Evolutionary conservation across 176 grass and related monocot species (phyloP).

Genomic region (maize (Zea mays)): DNA sequence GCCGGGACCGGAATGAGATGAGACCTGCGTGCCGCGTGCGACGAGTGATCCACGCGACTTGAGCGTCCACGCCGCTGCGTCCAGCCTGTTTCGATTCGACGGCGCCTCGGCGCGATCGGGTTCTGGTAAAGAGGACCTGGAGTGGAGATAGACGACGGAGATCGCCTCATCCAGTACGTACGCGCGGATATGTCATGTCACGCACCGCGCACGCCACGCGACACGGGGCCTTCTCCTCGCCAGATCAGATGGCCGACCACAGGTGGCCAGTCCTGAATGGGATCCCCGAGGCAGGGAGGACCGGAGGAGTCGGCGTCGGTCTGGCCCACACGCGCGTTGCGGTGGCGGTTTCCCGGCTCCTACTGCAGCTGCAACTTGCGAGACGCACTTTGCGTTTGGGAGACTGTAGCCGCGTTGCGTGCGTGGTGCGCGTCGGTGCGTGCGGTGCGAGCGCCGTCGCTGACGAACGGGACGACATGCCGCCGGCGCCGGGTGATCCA

Average conservation of each 20-base stretch:
- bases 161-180: too few relatives aligned
- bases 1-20: not conserved
- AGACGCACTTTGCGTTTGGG: not conserved
- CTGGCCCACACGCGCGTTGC: not conserved
- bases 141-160: not conserved
- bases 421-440: not conserved
- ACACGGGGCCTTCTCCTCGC: not conserved
- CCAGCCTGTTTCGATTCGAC: not conserved
- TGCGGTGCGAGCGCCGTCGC: not conserved
- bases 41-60: slow-evolving; percentile 2
- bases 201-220: too few relatives aligned
- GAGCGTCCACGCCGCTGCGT: not conserved
- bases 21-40: not conserved
- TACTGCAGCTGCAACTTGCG: not conserved
- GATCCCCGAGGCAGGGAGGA: not conserved
- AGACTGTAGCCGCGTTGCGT: slow-evolving; percentile 8
- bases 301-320: not conserved
- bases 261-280: not conserved
- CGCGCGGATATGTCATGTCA: too few relatives aligned
- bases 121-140: not conserved
- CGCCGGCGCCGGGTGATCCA: not conserved
- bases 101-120: not conserved
- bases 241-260: not conserved
- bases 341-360: not conserved
- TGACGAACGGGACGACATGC: not conserved